Evolutionary conservation across 2,329 filamentous ascomycete genomes (phyloP), one percentile per base, ranked within the genome.

Genomic region (Cryphonectria japonica): DNA sequence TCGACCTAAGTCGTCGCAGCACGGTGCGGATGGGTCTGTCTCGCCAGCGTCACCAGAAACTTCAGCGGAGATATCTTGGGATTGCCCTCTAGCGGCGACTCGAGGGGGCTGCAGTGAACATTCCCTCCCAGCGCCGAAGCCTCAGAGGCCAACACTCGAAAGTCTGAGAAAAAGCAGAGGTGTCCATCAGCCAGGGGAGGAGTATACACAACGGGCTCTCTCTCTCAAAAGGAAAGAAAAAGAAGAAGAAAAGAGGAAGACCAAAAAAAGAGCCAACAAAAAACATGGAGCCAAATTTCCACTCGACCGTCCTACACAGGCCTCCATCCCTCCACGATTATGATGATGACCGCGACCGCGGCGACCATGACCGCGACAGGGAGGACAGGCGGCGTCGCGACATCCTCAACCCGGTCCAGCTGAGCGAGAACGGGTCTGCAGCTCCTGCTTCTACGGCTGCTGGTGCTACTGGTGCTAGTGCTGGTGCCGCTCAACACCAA

Each of bases 261-360:
- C 34, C 3, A 22, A 46, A 22, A 50, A 43, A 4, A 43, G 14
- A 43, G 26, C 26, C 7, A 43, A 43, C 14, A 14, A 19, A 50
- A n/a, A 50, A 69, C 72, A 86, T 85, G 83, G 83, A 86, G 70
- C 81, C 80, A 74, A 82, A 82, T 76, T 87, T 85, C 75, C 83
- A 80, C 74, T 85, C 85, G 73, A 85, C 83, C 65, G 83, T 86
- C 76, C 79, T 86, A 78, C 84, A 84, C 76, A 83, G 80, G 73
- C 83, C 82, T 73, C 78, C 79, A 77, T 80, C 79, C 73, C 77
- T 79, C 70, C 76, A 79, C 72, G 77, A 79, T 76, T 79, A 82
- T 70, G 82, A 82, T 70, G 81, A 78, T 73, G 80, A 81, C 71
- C 76, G 80, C 63, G 78, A 80, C 70, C 67, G 67, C 59, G 67